Evolutionary conservation across 2,329 filamentous ascomycete species (phyloP), one percentile per base, ranked within the genome.

Genomic region (Davidsoniella eucalypti): DNA sequence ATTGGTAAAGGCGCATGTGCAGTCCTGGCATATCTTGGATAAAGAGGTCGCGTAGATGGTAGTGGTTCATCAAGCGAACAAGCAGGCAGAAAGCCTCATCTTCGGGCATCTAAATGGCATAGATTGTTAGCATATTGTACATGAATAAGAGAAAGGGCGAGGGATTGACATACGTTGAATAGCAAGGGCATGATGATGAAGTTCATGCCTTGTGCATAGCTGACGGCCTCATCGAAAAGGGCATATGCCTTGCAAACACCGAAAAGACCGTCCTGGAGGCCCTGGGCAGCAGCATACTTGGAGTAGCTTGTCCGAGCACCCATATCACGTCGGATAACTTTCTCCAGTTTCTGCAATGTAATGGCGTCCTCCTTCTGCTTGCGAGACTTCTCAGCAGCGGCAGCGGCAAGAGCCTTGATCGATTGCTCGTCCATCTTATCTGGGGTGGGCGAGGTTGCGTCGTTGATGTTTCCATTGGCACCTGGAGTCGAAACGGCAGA

Each of bases 121-220:
- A 36, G 5, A 26, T 1, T 29, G 60, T 52, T 53, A 44, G 52
- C 2, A 21, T 9, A 23, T 33, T 25, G 10, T 40, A 40, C 10
- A 40, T n/a, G 38, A 14, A 50, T 38, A 6, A 39, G 25, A 16
- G 37, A 10, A 40, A 21, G 9, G 8, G 38, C 14, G 9, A 43
- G 2, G 17, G 4, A 23, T 14, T 26, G 45, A 63, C 80, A 71
- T 67, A 84, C 81, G 63, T 95, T 96, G 68, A 98, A 95, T 1
- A 98, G 70, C 16, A 98, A 65, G 21, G 93, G 92, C 87, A 96
- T 96, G 45, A 87, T 84, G 53, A 98, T 78, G 60, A 98, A 98
- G 62, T 96, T 98, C 84, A 98, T 95, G 61, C 92, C 92, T 64
- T 98, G 92, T 0, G 93, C 90, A 64, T 98, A 98, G 29, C 92